Evolutionary conservation across 2,329 filamentous ascomycete species (phyloP).

Genomic region (Monosporascus sp.): DNA sequence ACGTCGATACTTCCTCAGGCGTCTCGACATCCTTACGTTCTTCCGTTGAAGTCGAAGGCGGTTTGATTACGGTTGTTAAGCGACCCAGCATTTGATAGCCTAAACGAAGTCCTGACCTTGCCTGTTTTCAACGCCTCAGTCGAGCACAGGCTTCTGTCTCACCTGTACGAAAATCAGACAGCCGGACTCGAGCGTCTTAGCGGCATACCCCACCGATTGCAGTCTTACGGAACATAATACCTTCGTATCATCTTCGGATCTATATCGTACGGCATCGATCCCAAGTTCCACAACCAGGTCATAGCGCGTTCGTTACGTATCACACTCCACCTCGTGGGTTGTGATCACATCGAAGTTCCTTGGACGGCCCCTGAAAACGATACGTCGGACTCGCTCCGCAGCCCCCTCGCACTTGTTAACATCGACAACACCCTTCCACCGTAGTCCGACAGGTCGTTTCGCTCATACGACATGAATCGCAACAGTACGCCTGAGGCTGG

Average conservation of each 20-base stretch:
- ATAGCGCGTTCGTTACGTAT: neutral
- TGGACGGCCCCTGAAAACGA: neutral
- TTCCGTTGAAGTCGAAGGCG: conserved; percentile 5
- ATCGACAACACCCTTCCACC: neutral
- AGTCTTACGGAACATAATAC: neutral
- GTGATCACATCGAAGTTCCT: neutral
- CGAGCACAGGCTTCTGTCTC: neutral
- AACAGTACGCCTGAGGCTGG: conserved; percentile 95
- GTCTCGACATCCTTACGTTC: conserved; percentile 6
- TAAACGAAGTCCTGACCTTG: too few species aligned
- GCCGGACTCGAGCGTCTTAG: neutral
- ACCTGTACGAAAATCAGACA: neutral
- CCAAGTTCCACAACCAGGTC: neutral
- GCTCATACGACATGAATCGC: conserved; percentile 54
- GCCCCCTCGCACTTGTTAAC: neutral
- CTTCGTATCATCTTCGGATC: neutral
- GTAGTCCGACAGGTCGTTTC: neutral
- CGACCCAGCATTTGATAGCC: neutral
- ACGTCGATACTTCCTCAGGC: conserved; percentile 15
- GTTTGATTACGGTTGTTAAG: neutral
- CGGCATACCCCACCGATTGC: neutral
- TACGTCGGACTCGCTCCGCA: neutral
- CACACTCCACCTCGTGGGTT: neutral
- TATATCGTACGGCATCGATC: neutral
- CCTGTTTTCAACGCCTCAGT: neutral